These are phyloP conservation scores for Cadophora sp. DNA, from an alignment of 2,329 filamentous ascomycete genomes.

Conservation along the genomic window DNA sequence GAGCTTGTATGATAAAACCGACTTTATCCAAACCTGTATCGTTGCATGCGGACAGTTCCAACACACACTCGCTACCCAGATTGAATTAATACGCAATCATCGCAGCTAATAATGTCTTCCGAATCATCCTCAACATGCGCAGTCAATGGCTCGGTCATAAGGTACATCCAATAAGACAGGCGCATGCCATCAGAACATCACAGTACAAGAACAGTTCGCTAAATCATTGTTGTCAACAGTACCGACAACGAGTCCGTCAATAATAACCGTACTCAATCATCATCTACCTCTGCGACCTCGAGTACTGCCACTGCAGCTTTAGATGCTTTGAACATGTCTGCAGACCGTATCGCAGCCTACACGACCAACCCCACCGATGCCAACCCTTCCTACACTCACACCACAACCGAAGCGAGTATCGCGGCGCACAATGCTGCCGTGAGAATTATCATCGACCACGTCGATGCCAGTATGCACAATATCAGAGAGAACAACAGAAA, in stretches of 20 bases:
- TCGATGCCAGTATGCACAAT: slow-evolving; percentile 15
- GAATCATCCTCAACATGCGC: slow-evolving; percentile 23
- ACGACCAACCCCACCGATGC: background rate
- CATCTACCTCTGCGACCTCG: background rate
- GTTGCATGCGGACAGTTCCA: background rate
- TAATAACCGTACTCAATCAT: background rate
- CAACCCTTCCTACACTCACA: background rate
- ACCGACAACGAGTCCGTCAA: background rate
- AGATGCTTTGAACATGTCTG: background rate
- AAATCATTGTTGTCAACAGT: background rate
- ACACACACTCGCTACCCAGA: background rate
- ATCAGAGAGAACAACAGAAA: background rate
- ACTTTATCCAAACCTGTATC: too few relatives aligned
- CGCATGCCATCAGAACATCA: background rate
- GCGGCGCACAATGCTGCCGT: background rate
- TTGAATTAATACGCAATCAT: background rate
- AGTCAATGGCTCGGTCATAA: slow-evolving; percentile 21
- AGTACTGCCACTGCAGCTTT: background rate
- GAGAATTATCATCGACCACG: background rate
- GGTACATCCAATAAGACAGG: background rate
- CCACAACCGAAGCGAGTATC: background rate
- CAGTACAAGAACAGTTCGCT: background rate
- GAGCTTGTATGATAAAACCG: too few relatives aligned
- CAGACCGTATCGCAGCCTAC: slow-evolving; percentile 8
- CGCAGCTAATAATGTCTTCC: slow-evolving; percentile 14